Conservation (phyloP, 805 yeast species). For the Brettanomyces naardenensis region DNA sequence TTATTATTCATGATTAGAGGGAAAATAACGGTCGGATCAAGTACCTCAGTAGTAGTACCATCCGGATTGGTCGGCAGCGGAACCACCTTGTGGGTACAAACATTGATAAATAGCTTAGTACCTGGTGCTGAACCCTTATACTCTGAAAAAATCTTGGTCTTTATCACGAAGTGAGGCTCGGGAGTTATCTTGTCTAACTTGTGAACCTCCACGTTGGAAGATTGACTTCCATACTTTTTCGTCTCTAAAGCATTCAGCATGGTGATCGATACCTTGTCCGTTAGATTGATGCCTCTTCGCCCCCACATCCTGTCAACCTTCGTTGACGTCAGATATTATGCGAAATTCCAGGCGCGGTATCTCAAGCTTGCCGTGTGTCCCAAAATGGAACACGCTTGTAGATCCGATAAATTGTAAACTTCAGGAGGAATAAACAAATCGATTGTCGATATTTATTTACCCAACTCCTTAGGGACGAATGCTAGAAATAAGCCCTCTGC, state of each 20-base stretch:
- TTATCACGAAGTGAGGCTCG: constrained; percentile 64
- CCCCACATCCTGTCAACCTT: too few species aligned
- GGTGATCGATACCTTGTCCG: too few species aligned
- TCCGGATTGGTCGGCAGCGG: constrained; percentile 31
- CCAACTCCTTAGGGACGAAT: too few species aligned
- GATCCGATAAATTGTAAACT: too few species aligned
- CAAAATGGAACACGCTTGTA: too few species aligned
- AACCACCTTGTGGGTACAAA: constrained; percentile 58
- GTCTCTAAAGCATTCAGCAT: constrained; percentile 1
- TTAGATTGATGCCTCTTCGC: too few species aligned
- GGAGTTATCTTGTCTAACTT: constrained; percentile 33
- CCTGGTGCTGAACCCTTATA: constrained; percentile 23
- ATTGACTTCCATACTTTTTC: not conserved
- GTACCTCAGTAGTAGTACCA: constrained; percentile 19
- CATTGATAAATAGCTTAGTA: constrained; percentile 69
- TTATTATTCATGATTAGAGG: constrained; percentile 58
- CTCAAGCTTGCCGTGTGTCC: too few species aligned
- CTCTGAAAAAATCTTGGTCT: constrained; percentile 42
- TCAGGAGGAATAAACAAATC: too few species aligned
- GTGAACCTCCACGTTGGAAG: not conserved
- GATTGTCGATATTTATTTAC: too few species aligned
- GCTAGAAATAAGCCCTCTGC: too few species aligned
- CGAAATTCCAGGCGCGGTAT: too few species aligned
- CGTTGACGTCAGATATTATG: too few species aligned
- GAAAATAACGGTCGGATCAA: constrained; percentile 50